Evolutionary conservation across 1,139 yeast genomes (phyloP), one percentile per base, ranked within the genome.

Genomic region (Pichia sp.): DNA sequence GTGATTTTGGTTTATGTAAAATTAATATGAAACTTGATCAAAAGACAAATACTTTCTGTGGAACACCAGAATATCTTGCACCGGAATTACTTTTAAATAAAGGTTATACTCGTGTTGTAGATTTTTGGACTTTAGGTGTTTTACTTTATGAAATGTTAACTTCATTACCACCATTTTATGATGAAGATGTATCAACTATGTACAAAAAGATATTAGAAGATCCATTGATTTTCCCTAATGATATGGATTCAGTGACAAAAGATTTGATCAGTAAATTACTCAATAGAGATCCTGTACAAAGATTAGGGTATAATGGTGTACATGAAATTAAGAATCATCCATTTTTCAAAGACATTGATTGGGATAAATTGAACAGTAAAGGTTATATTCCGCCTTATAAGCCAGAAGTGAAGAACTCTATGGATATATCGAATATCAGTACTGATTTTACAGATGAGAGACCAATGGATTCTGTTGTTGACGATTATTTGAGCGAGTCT

Each of bases 101-200:
- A 60, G 97, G 97, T 2, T 91, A 91, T 63, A 88, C 97, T 6
- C 77, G 95, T 61, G 81, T 84, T 55, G 97, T 91, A 31, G 98
- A 91, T 64, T 91, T 95, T 80, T 91, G 98, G 98, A 91, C 97
- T 1, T 69, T 91, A 50, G 98, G 98, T 28, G 91, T 91, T 30
- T 70, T 91, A 39, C 69, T 91, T 35, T 91, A 84, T 60, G 98
- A 91, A 62, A 91, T 91, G 98, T 73, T 93, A 49, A 88, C 96
- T 2, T 96, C 97, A 0, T 71, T 91, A 50, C 98, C 98, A 8
- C 96, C 96, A 36, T 91, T 88, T 60, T 91, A 85, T 60, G 97
- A 89, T 58, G 96, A 88, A 58, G 91, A 89, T 62, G 83, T 84
- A n/a, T 83, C 88, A 45, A 79, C 80, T 39, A 91, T 91, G 98